phyloP scores from a whole-genome alignment of 441 rosid genomes.

The Eutrema salsugineum region DNA sequence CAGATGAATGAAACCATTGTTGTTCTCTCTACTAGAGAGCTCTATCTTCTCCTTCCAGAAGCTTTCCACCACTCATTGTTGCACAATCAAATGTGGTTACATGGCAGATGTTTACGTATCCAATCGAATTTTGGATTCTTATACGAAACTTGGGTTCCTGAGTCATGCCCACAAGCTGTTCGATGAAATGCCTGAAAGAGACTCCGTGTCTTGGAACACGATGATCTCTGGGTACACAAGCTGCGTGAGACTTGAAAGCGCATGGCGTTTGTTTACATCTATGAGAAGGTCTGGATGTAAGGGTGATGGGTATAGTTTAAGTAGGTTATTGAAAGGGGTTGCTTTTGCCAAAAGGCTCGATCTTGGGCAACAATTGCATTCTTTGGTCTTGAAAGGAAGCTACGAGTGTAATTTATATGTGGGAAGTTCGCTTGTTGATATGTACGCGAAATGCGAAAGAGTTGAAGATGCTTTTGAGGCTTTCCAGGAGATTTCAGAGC shows the following conservation, averaged over 20 bases:
- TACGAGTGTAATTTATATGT: constrained; percentile 46
- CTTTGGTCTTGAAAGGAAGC: constrained; percentile 47
- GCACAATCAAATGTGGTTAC: constrained; percentile 41
- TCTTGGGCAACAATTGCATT: constrained; percentile 59
- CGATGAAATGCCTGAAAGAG: constrained; percentile 56
- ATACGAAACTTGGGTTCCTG: constrained; percentile 29
- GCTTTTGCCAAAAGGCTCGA: constrained; percentile 41
- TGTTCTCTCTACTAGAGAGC: constrained; percentile 31
- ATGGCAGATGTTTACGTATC: constrained; percentile 42
- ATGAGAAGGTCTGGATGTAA: constrained; percentile 41
- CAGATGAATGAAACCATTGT: constrained; percentile 34
- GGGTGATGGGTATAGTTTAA: constrained; percentile 53
- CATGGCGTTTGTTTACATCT: constrained; percentile 36
- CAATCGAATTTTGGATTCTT: constrained; percentile 46
- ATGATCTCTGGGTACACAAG: constrained; percentile 61
- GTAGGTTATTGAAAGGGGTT: constrained; percentile 64
- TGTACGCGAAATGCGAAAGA: constrained; percentile 54
- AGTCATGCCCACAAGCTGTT: constrained; percentile 47
- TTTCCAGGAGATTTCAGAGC: constrained; percentile 43
- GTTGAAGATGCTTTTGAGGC: constrained; percentile 49
- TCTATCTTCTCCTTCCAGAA: constrained; percentile 31
- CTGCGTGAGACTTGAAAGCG: constrained; percentile 35
- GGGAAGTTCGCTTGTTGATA: constrained; percentile 54
- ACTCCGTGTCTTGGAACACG: constrained; percentile 71
- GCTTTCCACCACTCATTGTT: constrained; percentile 44